Conservation (phyloP, 2,329 filamentous ascomycete species). For the Stachybotrys echinatus region DNA sequence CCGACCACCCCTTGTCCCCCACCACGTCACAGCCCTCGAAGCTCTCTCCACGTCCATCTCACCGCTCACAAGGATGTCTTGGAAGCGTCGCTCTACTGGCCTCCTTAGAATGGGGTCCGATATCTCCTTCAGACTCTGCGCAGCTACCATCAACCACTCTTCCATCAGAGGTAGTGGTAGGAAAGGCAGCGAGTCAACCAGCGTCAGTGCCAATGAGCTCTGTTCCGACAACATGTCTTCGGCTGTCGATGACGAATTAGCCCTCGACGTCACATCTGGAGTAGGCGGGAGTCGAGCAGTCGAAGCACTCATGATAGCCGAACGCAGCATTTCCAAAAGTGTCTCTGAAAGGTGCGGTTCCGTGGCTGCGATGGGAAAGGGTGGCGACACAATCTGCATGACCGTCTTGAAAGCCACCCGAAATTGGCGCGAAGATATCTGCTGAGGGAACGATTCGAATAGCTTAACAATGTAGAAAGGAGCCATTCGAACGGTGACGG, state of each 20-base stretch:
- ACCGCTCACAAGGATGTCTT: constrained; percentile 72
- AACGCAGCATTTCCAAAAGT: constrained; percentile 71
- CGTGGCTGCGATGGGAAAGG: constrained; percentile 65
- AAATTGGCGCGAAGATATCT: constrained; percentile 80
- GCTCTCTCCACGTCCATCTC: constrained; percentile 87
- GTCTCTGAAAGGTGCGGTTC: constrained; percentile 77
- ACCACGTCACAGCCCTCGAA: constrained; percentile 77
- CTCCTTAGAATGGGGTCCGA: constrained; percentile 56
- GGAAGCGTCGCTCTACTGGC: constrained; percentile 65
- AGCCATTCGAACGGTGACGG: constrained; percentile 64
- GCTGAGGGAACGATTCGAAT: constrained; percentile 71
- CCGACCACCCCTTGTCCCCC: constrained; percentile 58
- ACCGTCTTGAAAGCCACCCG: constrained; percentile 82
- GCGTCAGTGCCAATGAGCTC: constrained; percentile 66
- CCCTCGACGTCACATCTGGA: constrained; percentile 27
- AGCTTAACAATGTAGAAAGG: constrained; percentile 81
- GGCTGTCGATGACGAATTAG: constrained; percentile 14
- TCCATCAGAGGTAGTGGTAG: constrained; percentile 65
- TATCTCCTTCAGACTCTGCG: constrained; percentile 61
- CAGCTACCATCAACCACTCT: constrained; percentile 74
- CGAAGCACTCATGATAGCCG: constrained; percentile 48
- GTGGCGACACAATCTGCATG: constrained; percentile 75
- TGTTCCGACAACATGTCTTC: constrained; percentile 63
- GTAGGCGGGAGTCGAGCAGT: constrained; percentile 35
- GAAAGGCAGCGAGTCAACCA: constrained; percentile 74